Percentiles rank a stretch among this genome's conserved stretches.
These are phyloP conservation scores for Ogataea saltuana DNA, from an alignment of 805 yeast species.

Conservation along the genomic window DNA sequence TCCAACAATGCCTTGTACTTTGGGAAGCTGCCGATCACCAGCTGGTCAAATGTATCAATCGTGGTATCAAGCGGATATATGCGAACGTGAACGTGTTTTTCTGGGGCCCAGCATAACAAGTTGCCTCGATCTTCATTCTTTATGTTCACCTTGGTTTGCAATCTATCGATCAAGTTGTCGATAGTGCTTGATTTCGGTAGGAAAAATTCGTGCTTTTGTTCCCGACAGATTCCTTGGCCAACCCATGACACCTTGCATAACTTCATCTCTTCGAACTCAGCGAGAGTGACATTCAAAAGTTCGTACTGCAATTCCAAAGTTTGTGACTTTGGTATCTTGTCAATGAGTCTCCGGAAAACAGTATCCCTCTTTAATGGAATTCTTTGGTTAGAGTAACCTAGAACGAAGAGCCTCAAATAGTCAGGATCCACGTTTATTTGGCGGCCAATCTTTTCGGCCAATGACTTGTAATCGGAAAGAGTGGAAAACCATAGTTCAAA, in stretches of 20 bases:
- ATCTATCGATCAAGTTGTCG: slow-evolving; percentile 51
- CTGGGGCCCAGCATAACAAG: slow-evolving; percentile 60
- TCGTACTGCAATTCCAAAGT: slow-evolving; percentile 65
- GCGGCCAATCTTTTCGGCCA: slow-evolving; percentile 63
- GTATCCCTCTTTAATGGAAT: slow-evolving; percentile 47
- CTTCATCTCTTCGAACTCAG: slow-evolving; percentile 76
- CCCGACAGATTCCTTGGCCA: slow-evolving; percentile 68
- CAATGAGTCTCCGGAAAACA: slow-evolving; percentile 36
- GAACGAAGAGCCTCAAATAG: slow-evolving; percentile 64
- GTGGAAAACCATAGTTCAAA: slow-evolving; percentile 73
- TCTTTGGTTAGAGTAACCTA: slow-evolving; percentile 57
- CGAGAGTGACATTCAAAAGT: slow-evolving; percentile 68
- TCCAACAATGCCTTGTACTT: slow-evolving; percentile 27
- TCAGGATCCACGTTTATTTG: slow-evolving; percentile 55
- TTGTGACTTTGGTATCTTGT: slow-evolving; percentile 47
- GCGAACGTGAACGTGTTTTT: slow-evolving; percentile 29
- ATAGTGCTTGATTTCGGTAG: slow-evolving; percentile 65
- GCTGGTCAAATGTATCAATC: slow-evolving; percentile 41
- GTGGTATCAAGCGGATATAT: slow-evolving; percentile 37
- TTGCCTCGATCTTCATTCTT: slow-evolving; percentile 46
- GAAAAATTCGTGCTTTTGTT: slow-evolving; percentile 65
- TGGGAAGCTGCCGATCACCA: slow-evolving; percentile 52
- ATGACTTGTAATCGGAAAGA: slow-evolving; percentile 53
- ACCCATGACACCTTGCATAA: slow-evolving; percentile 70
- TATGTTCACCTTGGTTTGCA: slow-evolving; percentile 56